These are phyloP conservation scores for Pythium folliculosum DNA, from an alignment of 352 stramenopile genomes.

Conservation along the genomic window DNA sequence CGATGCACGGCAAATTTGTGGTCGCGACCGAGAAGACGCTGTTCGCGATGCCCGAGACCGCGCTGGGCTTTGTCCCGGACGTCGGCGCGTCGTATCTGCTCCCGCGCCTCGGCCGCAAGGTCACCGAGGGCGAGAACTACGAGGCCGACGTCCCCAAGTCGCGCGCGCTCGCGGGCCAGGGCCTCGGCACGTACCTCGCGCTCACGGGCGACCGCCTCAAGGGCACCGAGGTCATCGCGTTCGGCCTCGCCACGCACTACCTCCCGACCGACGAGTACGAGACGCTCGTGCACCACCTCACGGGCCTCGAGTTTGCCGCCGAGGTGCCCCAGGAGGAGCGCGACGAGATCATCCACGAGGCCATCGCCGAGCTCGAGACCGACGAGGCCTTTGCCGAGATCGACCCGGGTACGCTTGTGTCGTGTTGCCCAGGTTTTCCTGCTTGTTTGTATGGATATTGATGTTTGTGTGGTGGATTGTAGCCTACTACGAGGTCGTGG, in stretches of 20 bases:
- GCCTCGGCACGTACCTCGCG: slow-evolving; percentile 93
- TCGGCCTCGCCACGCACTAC: slow-evolving; percentile 97
- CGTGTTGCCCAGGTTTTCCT: slow-evolving; percentile 3
- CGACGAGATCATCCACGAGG: slow-evolving; percentile 85
- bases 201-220: slow-evolving; percentile 93
- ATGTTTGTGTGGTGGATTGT: slow-evolving; percentile 24
- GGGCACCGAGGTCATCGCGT: slow-evolving; percentile 88
- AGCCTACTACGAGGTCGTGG: slow-evolving; percentile 70
- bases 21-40: slow-evolving; percentile 97
- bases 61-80: slow-evolving; percentile 98
- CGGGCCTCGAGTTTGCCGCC: slow-evolving; percentile 70
- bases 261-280: slow-evolving; percentile 87
- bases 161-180: slow-evolving; percentile 69
- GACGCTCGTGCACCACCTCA: slow-evolving; percentile 87
- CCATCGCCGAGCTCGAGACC: slow-evolving; percentile 74
- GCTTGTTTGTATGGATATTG: slow-evolving; percentile 23
- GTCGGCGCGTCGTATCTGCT: slow-evolving; percentile 94
- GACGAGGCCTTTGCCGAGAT: slow-evolving; percentile 86
- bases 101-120: slow-evolving; percentile 77
- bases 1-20: slow-evolving; percentile 96
- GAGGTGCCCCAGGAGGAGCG: slow-evolving; percentile 78
- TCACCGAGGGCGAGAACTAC: slow-evolving; percentile 74
- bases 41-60: slow-evolving; percentile 99
- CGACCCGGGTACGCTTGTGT: slow-evolving; percentile 45
- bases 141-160: slow-evolving; percentile 69